Evolutionary conservation across 1,284 basidiomycete genomes (phyloP), one percentile per base, ranked within the genome.

Genomic region (Moesziomyces parantarcticus): DNA sequence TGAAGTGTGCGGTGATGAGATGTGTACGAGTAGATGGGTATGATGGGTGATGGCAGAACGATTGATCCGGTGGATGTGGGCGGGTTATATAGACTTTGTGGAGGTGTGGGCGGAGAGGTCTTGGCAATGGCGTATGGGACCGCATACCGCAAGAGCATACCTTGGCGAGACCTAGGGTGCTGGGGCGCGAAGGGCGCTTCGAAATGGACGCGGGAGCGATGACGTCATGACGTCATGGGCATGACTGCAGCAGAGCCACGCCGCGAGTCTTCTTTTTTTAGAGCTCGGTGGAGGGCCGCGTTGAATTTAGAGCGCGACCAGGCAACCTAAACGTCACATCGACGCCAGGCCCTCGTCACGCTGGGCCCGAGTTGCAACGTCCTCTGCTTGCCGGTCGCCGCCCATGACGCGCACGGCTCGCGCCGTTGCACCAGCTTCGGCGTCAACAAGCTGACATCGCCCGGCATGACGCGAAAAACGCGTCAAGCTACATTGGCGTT

Each of bases 161-260:
- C 29, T 32, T 11, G 29, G 29, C 29, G 29, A 32, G 29, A 32
- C 29, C 29, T 11, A 32, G 29, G 29, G 29, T 32, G 29, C 29
- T 32, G 29, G 29, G 29, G 10, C 29, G 29, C 11, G 6, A 13
- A 32, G 10, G 29, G 29, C 29, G 10, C 10, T 13, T 2, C n/a
- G 29, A 13, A 11, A 32, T 32, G 29, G 36, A 39, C 1, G 36
- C 18, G 36, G 36, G 34, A 22, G 20, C 36, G 14, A 59, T 59
- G 57, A 59, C 52, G 63, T 66, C 52, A 66, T 66, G 56, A 65
- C 48, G 62, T 65, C 62, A 62, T 56, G 14, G 23, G 10, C 20
- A 16, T 18, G 13, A 25, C 18, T 46, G 21, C 8, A 14, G 4
- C 44, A 25, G 16, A 3, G 25, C 16, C 10, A 14, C 45, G 21